These are phyloP conservation scores for Neonectria ditissima DNA, from an alignment of 2,329 filamentous ascomycete genomes.

Conservation along the genomic window DNA sequence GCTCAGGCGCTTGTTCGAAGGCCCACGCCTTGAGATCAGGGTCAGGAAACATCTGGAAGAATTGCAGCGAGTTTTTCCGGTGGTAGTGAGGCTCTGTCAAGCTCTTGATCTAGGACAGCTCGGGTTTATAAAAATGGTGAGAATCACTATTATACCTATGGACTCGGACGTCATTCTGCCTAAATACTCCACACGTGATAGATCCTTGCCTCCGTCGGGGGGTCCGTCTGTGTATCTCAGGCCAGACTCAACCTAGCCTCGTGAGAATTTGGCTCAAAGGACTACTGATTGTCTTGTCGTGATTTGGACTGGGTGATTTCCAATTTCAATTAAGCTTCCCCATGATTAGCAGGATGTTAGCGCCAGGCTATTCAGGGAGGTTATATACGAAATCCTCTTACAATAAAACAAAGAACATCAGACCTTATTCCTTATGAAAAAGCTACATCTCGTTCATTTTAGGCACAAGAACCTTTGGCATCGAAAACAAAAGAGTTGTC, in stretches of 20 bases:
- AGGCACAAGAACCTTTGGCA: neutral
- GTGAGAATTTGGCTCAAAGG: no score
- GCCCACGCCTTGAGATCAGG: slow-evolving; percentile 40
- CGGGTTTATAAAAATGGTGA: slow-evolving; percentile 9
- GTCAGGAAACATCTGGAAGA: slow-evolving; percentile 34
- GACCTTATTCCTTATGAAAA: neutral
- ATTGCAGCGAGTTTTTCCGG: neutral
- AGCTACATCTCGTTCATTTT: neutral
- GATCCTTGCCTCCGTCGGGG: neutral
- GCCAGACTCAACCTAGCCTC: neutral
- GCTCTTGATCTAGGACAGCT: neutral
- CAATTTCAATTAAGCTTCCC: no score
- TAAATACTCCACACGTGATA: slow-evolving; percentile 16
- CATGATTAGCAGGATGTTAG: no score
- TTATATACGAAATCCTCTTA: neutral
- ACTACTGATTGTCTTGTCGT: neutral
- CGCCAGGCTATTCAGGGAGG: no score
- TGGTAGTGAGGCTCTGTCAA: neutral
- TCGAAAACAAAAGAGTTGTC: neutral
- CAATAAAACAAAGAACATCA: no score
- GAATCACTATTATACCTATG: neutral
- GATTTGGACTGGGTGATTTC: no score
- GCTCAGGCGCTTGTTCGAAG: slow-evolving; percentile 50
- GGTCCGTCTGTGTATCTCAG: slow-evolving; percentile 3
- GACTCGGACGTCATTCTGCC: neutral